Evolutionary conservation across 371 early-diverging fungal genomes (phyloP).

Genomic region (Lichtheimia corymbifera): DNA sequence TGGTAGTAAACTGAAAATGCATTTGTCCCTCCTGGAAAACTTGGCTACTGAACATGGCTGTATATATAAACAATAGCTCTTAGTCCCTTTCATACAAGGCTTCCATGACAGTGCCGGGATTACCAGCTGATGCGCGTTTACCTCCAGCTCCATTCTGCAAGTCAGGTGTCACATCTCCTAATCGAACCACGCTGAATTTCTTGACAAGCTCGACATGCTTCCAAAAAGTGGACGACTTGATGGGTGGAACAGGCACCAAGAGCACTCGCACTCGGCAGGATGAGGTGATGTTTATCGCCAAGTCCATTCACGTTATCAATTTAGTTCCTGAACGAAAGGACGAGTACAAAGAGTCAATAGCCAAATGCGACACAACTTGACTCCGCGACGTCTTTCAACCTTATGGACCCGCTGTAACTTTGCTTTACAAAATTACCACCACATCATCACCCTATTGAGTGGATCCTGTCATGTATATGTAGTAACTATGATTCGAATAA

Average conservation of each 20-base stretch:
- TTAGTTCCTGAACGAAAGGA: no score
- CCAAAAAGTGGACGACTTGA: slow-evolving; percentile 66
- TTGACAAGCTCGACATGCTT: slow-evolving; percentile 66
- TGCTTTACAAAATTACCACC: no score
- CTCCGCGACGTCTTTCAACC: no score
- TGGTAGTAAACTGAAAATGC: slow-evolving; percentile 76
- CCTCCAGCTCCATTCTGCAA: slow-evolving; percentile 49
- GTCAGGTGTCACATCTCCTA: slow-evolving; percentile 66
- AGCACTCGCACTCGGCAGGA: slow-evolving; percentile 70
- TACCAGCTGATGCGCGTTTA: slow-evolving; percentile 17
- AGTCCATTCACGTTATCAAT: slow-evolving; percentile 31
- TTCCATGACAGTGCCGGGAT: neutral
- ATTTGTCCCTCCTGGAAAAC: slow-evolving; percentile 75
- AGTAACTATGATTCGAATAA: no score
- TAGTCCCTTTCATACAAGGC: neutral
- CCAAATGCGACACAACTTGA: no score
- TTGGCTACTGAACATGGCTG: slow-evolving; percentile 60
- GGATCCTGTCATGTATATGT: no score
- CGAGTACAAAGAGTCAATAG: no score
- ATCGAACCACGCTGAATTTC: slow-evolving; percentile 52
- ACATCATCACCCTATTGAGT: no score
- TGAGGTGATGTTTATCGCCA: slow-evolving; percentile 55
- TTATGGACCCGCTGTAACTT: no score
- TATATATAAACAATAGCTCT: neutral
- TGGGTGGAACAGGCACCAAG: slow-evolving; percentile 75